phyloP scores from a whole-genome alignment of 2,329 filamentous ascomycete genomes.

The Scopulariopsis brevicaulis region DNA sequence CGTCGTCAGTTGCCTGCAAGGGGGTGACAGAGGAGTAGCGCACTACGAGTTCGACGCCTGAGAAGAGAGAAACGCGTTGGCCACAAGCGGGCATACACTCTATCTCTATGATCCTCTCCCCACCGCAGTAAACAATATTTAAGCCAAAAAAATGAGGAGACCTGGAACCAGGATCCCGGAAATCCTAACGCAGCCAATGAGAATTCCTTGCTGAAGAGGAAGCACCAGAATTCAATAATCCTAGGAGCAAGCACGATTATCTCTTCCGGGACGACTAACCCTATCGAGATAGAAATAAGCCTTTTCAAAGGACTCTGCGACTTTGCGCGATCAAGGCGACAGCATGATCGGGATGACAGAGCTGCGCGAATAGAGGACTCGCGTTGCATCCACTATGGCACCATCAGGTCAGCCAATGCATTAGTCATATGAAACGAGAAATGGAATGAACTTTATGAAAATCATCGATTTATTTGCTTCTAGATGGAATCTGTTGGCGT shows the following conservation, averaged over 20 bases:
- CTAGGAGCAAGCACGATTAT: not conserved
- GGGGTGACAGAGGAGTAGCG: constrained; percentile 1
- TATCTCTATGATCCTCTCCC: not conserved
- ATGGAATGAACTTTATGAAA: not conserved
- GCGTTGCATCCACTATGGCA: constrained; percentile 6
- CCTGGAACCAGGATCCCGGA: not conserved
- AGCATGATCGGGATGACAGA: not conserved
- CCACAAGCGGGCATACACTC: constrained; percentile 1
- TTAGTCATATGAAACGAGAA: not conserved
- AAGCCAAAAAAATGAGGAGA: not conserved
- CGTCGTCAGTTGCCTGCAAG: constrained; percentile 1
- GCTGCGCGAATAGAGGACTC: not conserved
- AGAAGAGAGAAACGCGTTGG: not conserved
- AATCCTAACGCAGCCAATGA: not conserved
- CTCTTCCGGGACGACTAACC: not conserved
- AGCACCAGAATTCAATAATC: not conserved
- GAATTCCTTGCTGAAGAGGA: not conserved
- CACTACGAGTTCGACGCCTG: constrained; percentile 4
- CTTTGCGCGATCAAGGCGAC: not conserved
- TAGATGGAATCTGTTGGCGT: constrained; percentile 14
- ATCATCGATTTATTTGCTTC: constrained; percentile 7
- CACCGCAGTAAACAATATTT: not conserved
- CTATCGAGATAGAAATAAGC: not conserved
- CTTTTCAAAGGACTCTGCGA: not conserved
- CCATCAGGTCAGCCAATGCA: constrained; percentile 9